Conservation (phyloP, 192 early-diverging fungal genomes). For the Paraglomus brasilianum region DNA sequence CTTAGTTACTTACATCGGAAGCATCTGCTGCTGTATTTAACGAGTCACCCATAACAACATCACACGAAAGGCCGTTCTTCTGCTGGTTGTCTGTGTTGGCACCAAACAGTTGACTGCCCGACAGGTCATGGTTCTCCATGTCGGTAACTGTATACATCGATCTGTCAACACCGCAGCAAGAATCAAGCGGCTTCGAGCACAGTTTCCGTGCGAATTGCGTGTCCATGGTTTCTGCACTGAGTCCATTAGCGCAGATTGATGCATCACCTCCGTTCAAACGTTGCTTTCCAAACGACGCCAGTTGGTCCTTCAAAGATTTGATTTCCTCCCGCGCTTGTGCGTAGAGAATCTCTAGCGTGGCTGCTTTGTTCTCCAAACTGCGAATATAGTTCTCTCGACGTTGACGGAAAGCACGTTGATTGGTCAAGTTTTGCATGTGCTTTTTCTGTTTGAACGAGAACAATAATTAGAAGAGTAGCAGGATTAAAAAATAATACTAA, state of each 20-base stretch:
- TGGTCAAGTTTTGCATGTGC: constrained; percentile 22
- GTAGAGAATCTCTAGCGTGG: not conserved
- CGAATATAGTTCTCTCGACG: not conserved
- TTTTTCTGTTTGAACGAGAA: constrained; percentile 14
- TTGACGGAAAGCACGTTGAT: constrained; percentile 29
- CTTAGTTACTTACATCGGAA: not conserved
- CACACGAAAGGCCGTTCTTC: not conserved
- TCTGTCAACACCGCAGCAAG: too few relatives aligned
- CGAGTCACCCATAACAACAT: not conserved
- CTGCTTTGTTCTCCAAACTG: constrained; percentile 7
- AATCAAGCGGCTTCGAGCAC: too few relatives aligned
- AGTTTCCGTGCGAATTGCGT: not conserved
- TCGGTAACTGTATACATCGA: too few relatives aligned
- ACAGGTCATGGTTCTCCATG: not conserved
- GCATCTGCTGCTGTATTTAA: not conserved
- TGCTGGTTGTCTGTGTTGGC: not conserved
- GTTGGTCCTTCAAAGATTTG: constrained; percentile 12
- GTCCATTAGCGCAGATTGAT: not conserved
- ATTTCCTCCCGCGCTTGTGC: constrained; percentile 3
- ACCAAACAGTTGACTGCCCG: too few relatives aligned
- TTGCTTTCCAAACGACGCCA: constrained; percentile 5
- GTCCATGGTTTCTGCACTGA: not conserved
- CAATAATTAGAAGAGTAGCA: not conserved
- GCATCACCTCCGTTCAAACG: not conserved
- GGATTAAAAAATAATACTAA: too few relatives aligned